Conservation (phyloP, 129 eudicot species). For the Oenanthe sinensis region DNA sequence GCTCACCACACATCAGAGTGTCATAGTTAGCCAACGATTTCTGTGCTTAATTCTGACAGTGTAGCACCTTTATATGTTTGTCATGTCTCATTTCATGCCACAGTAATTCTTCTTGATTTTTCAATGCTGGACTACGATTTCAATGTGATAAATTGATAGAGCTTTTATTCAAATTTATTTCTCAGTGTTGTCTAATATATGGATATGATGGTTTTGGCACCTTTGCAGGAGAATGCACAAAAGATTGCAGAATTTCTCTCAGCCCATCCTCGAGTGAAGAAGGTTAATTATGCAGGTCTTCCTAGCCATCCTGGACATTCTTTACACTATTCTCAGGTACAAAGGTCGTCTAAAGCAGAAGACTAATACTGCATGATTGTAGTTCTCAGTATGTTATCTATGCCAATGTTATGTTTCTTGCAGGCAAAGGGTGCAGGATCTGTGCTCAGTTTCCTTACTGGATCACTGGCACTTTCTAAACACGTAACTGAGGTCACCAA, state of each 20-base stretch:
- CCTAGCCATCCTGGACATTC: slow-evolving; percentile 81
- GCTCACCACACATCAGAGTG: neutral
- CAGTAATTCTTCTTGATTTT: neutral
- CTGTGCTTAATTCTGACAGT: neutral
- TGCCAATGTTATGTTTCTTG: slow-evolving; percentile 4
- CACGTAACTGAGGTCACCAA: slow-evolving; percentile 80
- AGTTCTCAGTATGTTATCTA: neutral
- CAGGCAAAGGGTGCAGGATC: slow-evolving; percentile 99
- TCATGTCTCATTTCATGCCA: neutral
- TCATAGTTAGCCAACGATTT: neutral
- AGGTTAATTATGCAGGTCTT: slow-evolving; percentile 94
- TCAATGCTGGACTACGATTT: neutral
- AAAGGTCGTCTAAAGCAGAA: neutral
- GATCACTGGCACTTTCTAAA: slow-evolving; percentile 78
- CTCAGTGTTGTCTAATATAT: neutral
- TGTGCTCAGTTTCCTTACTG: slow-evolving; percentile 83
- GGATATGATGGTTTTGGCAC: slow-evolving; percentile 2
- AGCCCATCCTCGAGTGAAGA: slow-evolving; percentile 73
- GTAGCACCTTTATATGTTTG: neutral
- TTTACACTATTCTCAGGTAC: slow-evolving; percentile 92
- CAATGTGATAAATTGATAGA: neutral
- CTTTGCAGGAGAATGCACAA: slow-evolving; percentile 80
- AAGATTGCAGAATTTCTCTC: slow-evolving; percentile 87
- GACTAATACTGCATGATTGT: neutral
- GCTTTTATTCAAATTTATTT: neutral